Conservation (phyloP, 2,329 filamentous ascomycete genomes). For the Coleophoma crateriformis region DNA sequence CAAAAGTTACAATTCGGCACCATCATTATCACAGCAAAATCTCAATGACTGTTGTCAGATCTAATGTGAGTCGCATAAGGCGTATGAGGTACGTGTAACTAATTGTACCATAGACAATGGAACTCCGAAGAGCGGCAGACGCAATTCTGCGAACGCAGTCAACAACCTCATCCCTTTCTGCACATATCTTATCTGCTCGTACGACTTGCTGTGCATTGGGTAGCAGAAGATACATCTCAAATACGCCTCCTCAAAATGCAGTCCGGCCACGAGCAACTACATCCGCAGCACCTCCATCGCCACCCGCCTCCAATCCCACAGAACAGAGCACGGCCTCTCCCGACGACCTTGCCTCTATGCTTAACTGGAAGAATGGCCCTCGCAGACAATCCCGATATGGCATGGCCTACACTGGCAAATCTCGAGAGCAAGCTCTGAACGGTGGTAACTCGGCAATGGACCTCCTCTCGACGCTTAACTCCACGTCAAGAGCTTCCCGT, state of each 20-base stretch:
- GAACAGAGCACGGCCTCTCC: background rate
- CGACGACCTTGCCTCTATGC: background rate
- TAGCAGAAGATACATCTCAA: constrained; percentile 1
- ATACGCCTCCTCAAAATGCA: constrained; percentile 2
- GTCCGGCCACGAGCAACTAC: background rate
- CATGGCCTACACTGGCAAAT: too few relatives aligned
- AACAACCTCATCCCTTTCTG: background rate
- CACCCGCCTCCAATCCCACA: background rate
- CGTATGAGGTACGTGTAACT: constrained; percentile 3
- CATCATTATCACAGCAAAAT: constrained; percentile 1
- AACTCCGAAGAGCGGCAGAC: constrained; percentile 26
- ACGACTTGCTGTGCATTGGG: background rate
- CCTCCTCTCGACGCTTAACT: too few relatives aligned
- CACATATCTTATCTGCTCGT: too few relatives aligned
- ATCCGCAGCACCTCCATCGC: background rate
- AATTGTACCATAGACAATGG: constrained; percentile 21
- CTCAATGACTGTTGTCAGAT: constrained; percentile 1
- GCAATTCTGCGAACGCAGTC: constrained; percentile 21
- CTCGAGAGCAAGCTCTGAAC: background rate
- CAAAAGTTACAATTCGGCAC: constrained; percentile 12
- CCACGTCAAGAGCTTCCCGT: background rate
- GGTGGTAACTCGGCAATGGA: constrained; percentile 6
- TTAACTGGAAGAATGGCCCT: too few relatives aligned
- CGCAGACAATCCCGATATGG: too few relatives aligned
- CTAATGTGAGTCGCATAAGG: too few relatives aligned